Conservation (phyloP, 129 eudicot species). For the Logfia minima region DNA sequence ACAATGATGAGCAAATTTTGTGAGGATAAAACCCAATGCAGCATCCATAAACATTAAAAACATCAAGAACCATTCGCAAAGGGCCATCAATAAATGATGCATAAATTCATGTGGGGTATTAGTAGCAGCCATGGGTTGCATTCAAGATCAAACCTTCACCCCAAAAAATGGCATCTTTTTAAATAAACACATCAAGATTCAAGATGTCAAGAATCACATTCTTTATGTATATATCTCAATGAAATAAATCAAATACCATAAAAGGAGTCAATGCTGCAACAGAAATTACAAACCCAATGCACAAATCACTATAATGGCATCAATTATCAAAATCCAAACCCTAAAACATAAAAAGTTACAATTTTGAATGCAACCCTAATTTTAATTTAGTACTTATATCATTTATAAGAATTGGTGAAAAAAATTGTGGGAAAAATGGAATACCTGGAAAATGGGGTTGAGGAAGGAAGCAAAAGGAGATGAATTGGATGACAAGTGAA, state of each 20-base stretch:
- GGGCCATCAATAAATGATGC: slow-evolving; percentile 53
- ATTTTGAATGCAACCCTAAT: background rate
- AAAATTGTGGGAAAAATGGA: slow-evolving; percentile 3
- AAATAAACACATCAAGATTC: slow-evolving; percentile 35
- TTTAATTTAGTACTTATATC: background rate
- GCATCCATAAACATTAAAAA: slow-evolving; percentile 72
- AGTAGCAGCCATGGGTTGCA: slow-evolving; percentile 49
- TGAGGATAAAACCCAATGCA: slow-evolving; percentile 54
- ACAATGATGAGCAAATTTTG: slow-evolving; percentile 67
- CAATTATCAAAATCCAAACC: background rate
- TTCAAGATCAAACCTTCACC: slow-evolving; percentile 17
- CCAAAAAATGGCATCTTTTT: slow-evolving; percentile 37
- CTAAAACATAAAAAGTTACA: background rate
- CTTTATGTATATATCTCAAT: slow-evolving; percentile 2
- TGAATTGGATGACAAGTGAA: slow-evolving; percentile 29
- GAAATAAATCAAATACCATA: slow-evolving; percentile 40
- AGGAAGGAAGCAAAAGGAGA: slow-evolving; percentile 39
- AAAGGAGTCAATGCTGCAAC: slow-evolving; percentile 37
- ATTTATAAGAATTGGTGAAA: background rate
- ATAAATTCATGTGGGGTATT: slow-evolving; percentile 35
- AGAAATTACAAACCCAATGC: background rate
- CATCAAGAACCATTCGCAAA: slow-evolving; percentile 85
- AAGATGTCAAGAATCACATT: slow-evolving; percentile 18
- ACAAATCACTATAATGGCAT: slow-evolving; percentile 15
- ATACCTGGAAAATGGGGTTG: slow-evolving; percentile 45